These are phyloP conservation scores for Curvularia spicifera DNA, from an alignment of 2,329 filamentous ascomycete species.

Conservation along the genomic window DNA sequence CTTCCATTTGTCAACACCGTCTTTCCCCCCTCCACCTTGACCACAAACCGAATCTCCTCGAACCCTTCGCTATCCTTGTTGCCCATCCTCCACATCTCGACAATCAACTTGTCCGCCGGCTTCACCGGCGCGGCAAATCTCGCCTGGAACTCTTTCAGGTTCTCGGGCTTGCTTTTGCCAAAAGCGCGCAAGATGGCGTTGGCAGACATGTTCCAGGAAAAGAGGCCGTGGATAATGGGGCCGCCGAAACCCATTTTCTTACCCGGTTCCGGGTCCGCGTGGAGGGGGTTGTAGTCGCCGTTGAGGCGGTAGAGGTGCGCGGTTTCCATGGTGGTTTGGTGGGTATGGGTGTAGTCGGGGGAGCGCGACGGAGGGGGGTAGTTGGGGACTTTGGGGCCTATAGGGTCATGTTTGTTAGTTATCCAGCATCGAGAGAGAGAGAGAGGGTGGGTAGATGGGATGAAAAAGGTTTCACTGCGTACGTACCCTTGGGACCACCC, in stretches of 20 bases:
- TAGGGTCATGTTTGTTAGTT: background rate
- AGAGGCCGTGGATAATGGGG: slow-evolving; percentile 86
- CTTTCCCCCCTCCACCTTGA: slow-evolving; percentile 79
- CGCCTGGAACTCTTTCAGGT: slow-evolving; percentile 87
- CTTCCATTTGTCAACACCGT: slow-evolving; percentile 86
- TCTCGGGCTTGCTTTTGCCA: slow-evolving; percentile 77
- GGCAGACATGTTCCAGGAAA: slow-evolving; percentile 80
- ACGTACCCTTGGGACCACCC: slow-evolving; percentile 87
- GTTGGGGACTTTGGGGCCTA: slow-evolving; percentile 72
- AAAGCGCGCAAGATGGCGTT: slow-evolving; percentile 76
- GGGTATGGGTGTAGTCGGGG: slow-evolving; percentile 73
- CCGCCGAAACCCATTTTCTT: slow-evolving; percentile 91
- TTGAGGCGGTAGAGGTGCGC: slow-evolving; percentile 71
- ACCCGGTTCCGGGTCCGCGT: slow-evolving; percentile 84
- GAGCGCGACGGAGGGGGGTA: slow-evolving; percentile 76
- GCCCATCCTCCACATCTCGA: slow-evolving; percentile 81
- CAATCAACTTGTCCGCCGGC: slow-evolving; percentile 81
- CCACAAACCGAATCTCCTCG: slow-evolving; percentile 84
- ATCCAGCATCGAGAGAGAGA: too few species aligned
- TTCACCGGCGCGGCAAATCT: slow-evolving; percentile 84
- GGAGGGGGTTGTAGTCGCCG: slow-evolving; percentile 92
- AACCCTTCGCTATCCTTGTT: slow-evolving; percentile 66
- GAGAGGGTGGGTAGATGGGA: too few species aligned
- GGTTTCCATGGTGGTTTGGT: slow-evolving; percentile 74
- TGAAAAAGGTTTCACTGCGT: slow-evolving; percentile 19